A percentile compares a stretch with the other conserved stretches of the same genome.
These are phyloP conservation scores for Moesziomyces parantarcticus DNA, from an alignment of 1,284 basidiomycete genomes.

Conservation along the genomic window DNA sequence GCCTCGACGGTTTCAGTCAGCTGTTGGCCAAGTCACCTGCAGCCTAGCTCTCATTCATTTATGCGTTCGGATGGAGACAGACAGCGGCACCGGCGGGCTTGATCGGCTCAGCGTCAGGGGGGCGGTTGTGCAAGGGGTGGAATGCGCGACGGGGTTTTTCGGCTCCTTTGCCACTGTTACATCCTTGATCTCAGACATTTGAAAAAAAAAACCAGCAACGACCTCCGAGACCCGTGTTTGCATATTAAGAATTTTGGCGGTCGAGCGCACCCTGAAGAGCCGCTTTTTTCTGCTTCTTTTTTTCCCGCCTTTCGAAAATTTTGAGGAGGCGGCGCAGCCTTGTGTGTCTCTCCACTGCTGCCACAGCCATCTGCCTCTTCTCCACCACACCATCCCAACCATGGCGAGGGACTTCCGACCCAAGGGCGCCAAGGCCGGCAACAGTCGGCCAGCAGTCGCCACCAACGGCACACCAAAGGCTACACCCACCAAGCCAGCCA, in stretches of 20 bases:
- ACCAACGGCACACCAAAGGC: background rate
- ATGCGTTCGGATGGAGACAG: background rate
- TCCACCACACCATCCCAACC: slow-evolving; percentile 3
- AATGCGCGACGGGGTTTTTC: background rate
- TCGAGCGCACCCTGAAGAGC: background rate
- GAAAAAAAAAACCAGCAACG: background rate
- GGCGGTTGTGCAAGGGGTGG: background rate
- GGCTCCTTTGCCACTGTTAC: background rate
- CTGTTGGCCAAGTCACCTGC: too few relatives aligned
- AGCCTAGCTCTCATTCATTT: too few relatives aligned
- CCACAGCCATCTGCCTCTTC: background rate
- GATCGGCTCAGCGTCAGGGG: too few relatives aligned
- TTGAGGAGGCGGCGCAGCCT: background rate
- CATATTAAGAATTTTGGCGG: slow-evolving; percentile 1
- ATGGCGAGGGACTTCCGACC: slow-evolving; percentile 59
- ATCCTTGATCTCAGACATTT: background rate
- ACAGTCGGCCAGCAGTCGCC: background rate
- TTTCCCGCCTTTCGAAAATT: slow-evolving; percentile 15
- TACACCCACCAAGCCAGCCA: slow-evolving; percentile 1
- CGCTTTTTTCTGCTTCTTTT: slow-evolving; percentile 2
- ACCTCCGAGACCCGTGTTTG: slow-evolving; percentile 6
- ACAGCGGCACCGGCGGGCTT: background rate
- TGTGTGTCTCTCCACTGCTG: background rate
- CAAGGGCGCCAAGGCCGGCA: slow-evolving; percentile 33
- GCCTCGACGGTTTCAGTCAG: too few relatives aligned